phyloP scores from a whole-genome alignment of 2,329 filamentous ascomycete species.

The Emericellopsis cladophorae region DNA sequence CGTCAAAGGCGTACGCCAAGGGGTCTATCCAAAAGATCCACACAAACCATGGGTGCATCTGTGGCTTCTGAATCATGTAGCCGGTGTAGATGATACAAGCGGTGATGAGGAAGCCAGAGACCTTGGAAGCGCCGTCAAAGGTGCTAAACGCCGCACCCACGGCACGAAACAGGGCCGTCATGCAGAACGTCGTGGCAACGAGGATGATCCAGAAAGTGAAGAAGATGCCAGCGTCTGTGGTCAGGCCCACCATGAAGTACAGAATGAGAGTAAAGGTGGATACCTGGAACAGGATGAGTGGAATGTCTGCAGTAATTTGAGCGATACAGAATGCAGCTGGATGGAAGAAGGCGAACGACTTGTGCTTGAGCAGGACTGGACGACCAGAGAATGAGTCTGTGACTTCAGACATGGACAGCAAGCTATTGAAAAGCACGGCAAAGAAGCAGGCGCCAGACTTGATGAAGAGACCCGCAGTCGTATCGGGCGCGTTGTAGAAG shows the following conservation, averaged over 20 bases:
- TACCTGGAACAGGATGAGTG: constrained; percentile 45
- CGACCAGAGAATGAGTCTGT: constrained; percentile 48
- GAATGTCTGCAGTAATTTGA: constrained; percentile 39
- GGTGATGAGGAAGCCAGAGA: constrained; percentile 35
- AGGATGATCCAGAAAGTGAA: constrained; percentile 50
- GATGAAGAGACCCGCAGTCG: constrained; percentile 47
- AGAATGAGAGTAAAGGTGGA: constrained; percentile 42
- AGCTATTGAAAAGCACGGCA: constrained; percentile 46
- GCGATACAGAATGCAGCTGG: constrained; percentile 47
- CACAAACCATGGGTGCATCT: constrained; percentile 51
- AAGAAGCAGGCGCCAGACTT: constrained; percentile 55
- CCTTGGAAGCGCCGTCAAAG: constrained; percentile 47
- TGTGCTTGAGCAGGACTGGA: constrained; percentile 46
- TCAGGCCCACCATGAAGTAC: constrained; percentile 53
- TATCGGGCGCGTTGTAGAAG: constrained; percentile 50
- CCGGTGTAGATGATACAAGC: constrained; percentile 49
- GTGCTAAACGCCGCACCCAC: constrained; percentile 41
- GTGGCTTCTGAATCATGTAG: constrained; percentile 46
- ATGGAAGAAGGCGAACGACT: constrained; percentile 42
- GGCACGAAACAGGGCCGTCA: constrained; percentile 45
- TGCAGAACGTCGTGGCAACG: constrained; percentile 36
- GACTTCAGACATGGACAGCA: constrained; percentile 55
- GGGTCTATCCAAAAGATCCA: constrained; percentile 49
- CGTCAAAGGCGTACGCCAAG: constrained; percentile 57
- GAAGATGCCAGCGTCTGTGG: constrained; percentile 35